phyloP scores from a whole-genome alignment of 1,284 basidiomycete genomes.

The Cryptococcus floricola region DNA sequence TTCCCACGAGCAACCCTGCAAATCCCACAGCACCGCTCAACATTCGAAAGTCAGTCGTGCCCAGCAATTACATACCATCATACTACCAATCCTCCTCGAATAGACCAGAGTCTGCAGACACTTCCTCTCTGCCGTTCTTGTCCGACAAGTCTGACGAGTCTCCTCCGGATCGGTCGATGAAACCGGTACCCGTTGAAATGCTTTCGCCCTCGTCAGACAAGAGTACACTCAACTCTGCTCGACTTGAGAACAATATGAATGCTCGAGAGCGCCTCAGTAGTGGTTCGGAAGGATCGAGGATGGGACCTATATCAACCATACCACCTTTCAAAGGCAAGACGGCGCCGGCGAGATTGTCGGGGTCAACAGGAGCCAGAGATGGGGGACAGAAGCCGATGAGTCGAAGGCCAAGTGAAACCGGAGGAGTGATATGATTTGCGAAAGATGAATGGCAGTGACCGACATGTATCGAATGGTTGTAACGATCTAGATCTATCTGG shows the following conservation, averaged over 20 bases:
- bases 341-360: neutral
- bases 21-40: slow-evolving; percentile 1
- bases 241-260: neutral
- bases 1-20: neutral
- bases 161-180: neutral
- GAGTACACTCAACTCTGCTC: neutral
- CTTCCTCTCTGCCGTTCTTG: neutral
- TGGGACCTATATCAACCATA: neutral
- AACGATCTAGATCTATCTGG: no score
- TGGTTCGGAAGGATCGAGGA: neutral
- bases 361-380: neutral
- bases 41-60: neutral
- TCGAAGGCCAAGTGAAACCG: neutral
- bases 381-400: neutral
- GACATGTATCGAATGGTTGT: no score
- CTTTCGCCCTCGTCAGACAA: neutral
- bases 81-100: neutral
- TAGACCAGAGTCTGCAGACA: neutral
- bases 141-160: neutral
- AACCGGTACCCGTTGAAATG: neutral
- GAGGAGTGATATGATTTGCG: neutral
- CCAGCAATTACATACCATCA: slow-evolving; percentile 1
- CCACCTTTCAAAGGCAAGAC: neutral
- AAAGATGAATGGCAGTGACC: no score
- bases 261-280: neutral